Evolutionary conservation across 495 filamentous ascomycete genomes (phyloP), one percentile per base, ranked within the genome.

Genomic region (Echria macrotheca): DNA sequence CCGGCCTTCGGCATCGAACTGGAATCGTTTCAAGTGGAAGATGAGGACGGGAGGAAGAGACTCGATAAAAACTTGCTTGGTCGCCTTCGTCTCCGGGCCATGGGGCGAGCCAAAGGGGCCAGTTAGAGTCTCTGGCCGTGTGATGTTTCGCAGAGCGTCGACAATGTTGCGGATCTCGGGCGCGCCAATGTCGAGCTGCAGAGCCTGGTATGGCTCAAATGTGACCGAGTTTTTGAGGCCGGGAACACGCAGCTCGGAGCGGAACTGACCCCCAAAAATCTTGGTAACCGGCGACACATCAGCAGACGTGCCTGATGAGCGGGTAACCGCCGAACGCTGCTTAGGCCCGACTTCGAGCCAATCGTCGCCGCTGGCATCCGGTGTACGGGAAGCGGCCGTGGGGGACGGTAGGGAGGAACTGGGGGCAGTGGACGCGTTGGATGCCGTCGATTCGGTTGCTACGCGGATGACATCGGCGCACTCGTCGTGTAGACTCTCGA

Each of bases 281-380:
- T 87, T 89, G 15, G 84, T 96, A 48, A 98, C 80, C 1, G 93
- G 94, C 10, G 89, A 91, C 53, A 86, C 83, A 6, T 76, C 69
- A 18, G 77, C 68, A 10, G 84, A 75, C 21, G 82, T 74, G 17
- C 93, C 91, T 19, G 93, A 95, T 1, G 89, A 89, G 36, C 91
- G 85, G 12, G 94, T 96, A 6, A 93, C 74, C 10, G 89, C 83
- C 9, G 89, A 67, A 60, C 86, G 90, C 56, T 96, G 91, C 66
- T 93, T 91, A 15, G 83, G 86, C 1, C 93, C 93, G 54, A 98
- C 94, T 65, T 97, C 93, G 19, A 94, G 69, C 93, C 93, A 98
- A 29, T 85, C 91, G 35, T 72, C 76, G n/a, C n/a, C n/a, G n/a
- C n/a, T n/a, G n/a, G n/a, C n/a, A 2, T 69, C 63, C 63, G 26